Conservation (phyloP, 768 basidiomycete genomes). For the Russula abietina region DNA sequence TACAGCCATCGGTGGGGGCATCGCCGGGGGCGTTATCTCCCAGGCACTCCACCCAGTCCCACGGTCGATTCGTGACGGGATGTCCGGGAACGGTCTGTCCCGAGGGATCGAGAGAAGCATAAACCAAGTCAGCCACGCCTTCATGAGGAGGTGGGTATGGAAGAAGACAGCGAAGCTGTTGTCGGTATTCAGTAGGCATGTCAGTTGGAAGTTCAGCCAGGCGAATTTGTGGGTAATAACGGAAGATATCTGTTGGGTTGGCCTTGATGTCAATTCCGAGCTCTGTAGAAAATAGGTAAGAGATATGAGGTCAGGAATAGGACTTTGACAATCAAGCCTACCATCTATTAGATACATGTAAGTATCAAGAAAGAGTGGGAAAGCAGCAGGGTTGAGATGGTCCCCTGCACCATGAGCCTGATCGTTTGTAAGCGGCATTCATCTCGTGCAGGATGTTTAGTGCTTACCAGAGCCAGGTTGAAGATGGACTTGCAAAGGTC, state of each 20-base stretch:
- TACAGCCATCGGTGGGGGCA: slow-evolving; percentile 40
- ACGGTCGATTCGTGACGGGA: slow-evolving; percentile 66
- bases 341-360: slow-evolving; percentile 70
- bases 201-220: slow-evolving; percentile 48
- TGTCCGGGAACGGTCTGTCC: slow-evolving; percentile 46
- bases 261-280: slow-evolving; percentile 54
- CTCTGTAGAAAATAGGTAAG: slow-evolving; percentile 39
- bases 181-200: slow-evolving; percentile 50
- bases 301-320: background rate
- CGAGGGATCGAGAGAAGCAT: slow-evolving; percentile 48
- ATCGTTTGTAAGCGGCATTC: slow-evolving; percentile 7
- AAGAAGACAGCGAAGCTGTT: slow-evolving; percentile 53
- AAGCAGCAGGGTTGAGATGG: slow-evolving; percentile 49
- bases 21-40: slow-evolving; percentile 49
- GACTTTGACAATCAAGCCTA: slow-evolving; percentile 30
- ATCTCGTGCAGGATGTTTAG: background rate
- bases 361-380: slow-evolving; percentile 67
- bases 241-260: slow-evolving; percentile 54
- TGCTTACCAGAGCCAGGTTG: slow-evolving; percentile 26
- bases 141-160: slow-evolving; percentile 46
- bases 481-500: slow-evolving; percentile 42
- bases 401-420: slow-evolving; percentile 54
- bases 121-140: slow-evolving; percentile 51
- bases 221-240: slow-evolving; percentile 51
- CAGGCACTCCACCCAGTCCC: slow-evolving; percentile 82